Evolutionary conservation across 495 filamentous ascomycete species (phyloP), one percentile per base, ranked within the genome.

Genomic region (Gamarada debralockiae): DNA sequence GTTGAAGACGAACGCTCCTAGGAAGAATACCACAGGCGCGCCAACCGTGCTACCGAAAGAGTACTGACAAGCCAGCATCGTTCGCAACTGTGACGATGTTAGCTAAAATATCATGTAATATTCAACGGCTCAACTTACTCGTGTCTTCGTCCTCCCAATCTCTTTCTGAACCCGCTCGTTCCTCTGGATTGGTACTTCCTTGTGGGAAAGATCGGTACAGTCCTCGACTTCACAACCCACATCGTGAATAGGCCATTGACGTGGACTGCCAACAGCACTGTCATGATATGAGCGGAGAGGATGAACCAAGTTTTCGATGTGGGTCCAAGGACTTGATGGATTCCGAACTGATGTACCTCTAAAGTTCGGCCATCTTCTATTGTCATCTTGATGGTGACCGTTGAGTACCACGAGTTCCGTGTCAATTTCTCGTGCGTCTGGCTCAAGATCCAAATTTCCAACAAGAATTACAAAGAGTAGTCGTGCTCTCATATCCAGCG

Each of bases 11-110:
- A 76, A 78, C 0, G 69, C 60, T 2, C 73, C 73, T 0, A 72
- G 49, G 47, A 73, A 79, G 57, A 79, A 76, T 2, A 73, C 53
- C 0, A 78, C 63, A 0, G 75, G 74, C 4, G 70, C 70, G 7
- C 75, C 75, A 14, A 78, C 66, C 7, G 71, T 67, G 38, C 71
- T 58, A 10, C 74, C 75, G 38, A 77, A 78, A 20, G 62, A 63
- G 22, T 42, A 49, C 20, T 58, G 55, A 31, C 37, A 49, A 9
- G 24, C 37, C 4, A 58, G 38, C 55, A 58, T 58, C 1, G 54
- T 56, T 21, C 53, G 24, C 22, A 56, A 20, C 41, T 46, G 6
- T 47, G 6, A 27, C 14, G 2, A 18, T 2, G 27, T 29, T 25
- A 47, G 44, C 33, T 25, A 10, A 33, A 25, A 43, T 23, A n/a